phyloP scores from a whole-genome alignment of 2,329 filamentous ascomycete genomes.

The Nemania sp. region DNA sequence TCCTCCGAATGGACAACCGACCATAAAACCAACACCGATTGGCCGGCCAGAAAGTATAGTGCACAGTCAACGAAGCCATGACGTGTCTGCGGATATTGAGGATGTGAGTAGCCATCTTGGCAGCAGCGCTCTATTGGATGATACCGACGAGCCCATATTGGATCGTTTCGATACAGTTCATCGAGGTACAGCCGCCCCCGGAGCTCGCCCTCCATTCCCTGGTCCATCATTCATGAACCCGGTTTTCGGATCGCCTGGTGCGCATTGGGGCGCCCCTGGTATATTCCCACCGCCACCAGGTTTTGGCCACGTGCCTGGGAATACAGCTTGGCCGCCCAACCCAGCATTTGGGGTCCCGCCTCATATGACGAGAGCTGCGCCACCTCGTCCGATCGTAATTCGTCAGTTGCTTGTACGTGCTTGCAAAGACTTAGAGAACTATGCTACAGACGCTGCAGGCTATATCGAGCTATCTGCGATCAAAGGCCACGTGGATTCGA shows the following conservation, averaged over 20 bases:
- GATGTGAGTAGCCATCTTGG: constrained; percentile 83
- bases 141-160: constrained; percentile 70
- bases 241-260: constrained; percentile 51
- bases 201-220: constrained; percentile 59
- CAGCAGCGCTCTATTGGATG: constrained; percentile 87
- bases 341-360: constrained; percentile 50
- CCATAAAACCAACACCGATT: constrained; percentile 86
- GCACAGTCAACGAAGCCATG: constrained; percentile 60
- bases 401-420: constrained; percentile 81
- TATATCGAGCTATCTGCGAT: constrained; percentile 78
- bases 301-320: constrained; percentile 58
- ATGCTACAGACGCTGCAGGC: constrained; percentile 64
- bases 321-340: constrained; percentile 53
- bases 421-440: constrained; percentile 71
- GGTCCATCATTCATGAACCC: constrained; percentile 58
- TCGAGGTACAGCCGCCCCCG: constrained; percentile 65
- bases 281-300: constrained; percentile 61
- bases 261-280: constrained; percentile 56
- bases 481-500: constrained; percentile 72
- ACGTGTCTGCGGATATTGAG: constrained; percentile 70
- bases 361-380: constrained; percentile 58
- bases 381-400: constrained; percentile 75
- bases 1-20: constrained; percentile 70
- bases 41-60: constrained; percentile 83
- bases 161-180: constrained; percentile 54